These are phyloP conservation scores for Escovopsis sp. DNA, from an alignment of 2,329 filamentous ascomycete species.

Conservation along the genomic window DNA sequence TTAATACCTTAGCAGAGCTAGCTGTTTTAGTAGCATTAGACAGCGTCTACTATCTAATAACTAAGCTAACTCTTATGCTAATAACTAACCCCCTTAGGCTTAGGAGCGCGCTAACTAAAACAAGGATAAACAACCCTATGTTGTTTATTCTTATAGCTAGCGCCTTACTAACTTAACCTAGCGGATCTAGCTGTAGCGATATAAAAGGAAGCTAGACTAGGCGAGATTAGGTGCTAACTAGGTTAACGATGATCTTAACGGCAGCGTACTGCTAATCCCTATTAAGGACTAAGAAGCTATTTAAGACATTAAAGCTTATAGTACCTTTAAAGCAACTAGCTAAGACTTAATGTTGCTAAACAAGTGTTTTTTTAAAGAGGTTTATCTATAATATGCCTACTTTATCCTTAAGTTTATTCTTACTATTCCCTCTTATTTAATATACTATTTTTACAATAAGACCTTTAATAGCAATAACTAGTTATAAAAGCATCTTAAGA, in stretches of 20 bases:
- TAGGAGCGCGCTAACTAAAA: neutral
- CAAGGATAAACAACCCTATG: neutral
- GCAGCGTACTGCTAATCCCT: neutral
- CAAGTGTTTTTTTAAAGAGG: neutral
- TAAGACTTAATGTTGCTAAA: neutral
- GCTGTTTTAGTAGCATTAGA: neutral
- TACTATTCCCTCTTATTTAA: neutral
- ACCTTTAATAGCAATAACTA: neutral
- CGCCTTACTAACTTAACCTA: neutral
- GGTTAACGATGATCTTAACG: no score
- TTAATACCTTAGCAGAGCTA: neutral
- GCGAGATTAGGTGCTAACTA: no score
- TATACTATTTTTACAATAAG: neutral
- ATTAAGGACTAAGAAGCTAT: neutral
- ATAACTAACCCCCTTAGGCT: neutral
- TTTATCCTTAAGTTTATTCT: neutral
- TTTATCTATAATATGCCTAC: neutral
- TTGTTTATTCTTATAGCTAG: neutral
- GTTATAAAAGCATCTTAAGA: neutral
- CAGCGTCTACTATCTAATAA: neutral
- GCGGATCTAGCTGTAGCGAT: neutral
- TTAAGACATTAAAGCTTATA: neutral
- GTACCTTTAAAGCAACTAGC: no score
- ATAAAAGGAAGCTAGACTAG: neutral
- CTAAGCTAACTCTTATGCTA: neutral